Evolutionary conservation across 495 filamentous ascomycete genomes (phyloP), one percentile per base, ranked within the genome.

Genomic region (Lichenothelia convexa): DNA sequence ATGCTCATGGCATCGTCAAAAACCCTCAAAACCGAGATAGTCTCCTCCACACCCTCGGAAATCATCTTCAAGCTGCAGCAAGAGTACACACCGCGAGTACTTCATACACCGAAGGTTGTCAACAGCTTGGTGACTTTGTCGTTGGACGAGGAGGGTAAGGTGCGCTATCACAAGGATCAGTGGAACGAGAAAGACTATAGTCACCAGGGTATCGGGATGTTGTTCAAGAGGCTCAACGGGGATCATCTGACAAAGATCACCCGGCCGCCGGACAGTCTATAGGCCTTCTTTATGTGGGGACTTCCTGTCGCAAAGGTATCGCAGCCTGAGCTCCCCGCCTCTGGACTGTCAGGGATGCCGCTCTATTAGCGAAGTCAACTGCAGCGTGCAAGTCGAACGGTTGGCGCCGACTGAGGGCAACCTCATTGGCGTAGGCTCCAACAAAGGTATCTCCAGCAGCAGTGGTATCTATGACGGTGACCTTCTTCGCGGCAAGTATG

Each of bases 401-500:
- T 8, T 57, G 56, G 3, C 41, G 43, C 27, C 51, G 60, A 16
- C 11, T 9, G 11, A 39, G 12, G n/a, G 50, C 52, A 18, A 77
- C 64, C 34, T 67, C 65, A 15, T 86, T 70, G 3, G 86, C 80
- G 59, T 93, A 93, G 26, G 64, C 72, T 2, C 89, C 89, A 2
- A 91, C 81, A 57, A 92, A 97, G 3, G 87, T 92, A 55, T 97
- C 89, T 0, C 89, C 89, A 12, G 87, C 89, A 0, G 77, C 87
- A 3, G 89, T 97, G 4, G 87, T 95, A 59, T 97, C 89, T 4
- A 93, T 67, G 16, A 93, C 87, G 37, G 65, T 71, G 11, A 8
- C 31, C n/a, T n/a, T 16, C 11, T 12, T 17, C 34, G 34, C 34
- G 21, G 18, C 21, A 20, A 22, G 18, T 22, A 35, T 37, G 19